A percentile compares a stretch with the other conserved stretches of the same genome.
phyloP scores from a whole-genome alignment of 1,284 basidiomycete species.

The Cutaneotrichosporon spelunceum region DNA sequence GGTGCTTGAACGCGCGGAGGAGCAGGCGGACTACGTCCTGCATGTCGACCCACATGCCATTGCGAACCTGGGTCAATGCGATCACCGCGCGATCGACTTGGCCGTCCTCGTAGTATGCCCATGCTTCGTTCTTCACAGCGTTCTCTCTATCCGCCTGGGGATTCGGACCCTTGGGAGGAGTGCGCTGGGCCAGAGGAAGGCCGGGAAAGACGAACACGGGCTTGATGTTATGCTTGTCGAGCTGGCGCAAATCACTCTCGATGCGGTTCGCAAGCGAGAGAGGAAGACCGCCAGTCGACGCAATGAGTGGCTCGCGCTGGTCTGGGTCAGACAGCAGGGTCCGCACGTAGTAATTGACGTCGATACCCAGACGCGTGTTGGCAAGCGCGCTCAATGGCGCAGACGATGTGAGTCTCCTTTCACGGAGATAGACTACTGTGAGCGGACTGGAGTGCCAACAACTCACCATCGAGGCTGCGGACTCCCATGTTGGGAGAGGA shows the following conservation, averaged over 20 bases:
- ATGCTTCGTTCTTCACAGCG: conserved; percentile 62
- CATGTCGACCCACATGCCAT: conserved; percentile 59
- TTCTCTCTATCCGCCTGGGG: conserved; percentile 53
- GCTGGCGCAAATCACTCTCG: conserved; percentile 81
- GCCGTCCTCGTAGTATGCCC: conserved; percentile 83
- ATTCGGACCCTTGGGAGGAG: conserved; percentile 64
- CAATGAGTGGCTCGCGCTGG: conserved; percentile 79
- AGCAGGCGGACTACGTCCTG: conserved; percentile 92
- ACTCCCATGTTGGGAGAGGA: conserved; percentile 33
- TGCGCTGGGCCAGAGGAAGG: conserved; percentile 57
- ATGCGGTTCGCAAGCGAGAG: conserved; percentile 80
- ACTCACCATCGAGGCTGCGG: conserved; percentile 45
- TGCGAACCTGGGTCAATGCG: conserved; percentile 70
- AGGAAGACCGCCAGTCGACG: conserved; percentile 89
- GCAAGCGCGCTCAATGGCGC: conserved; percentile 77
- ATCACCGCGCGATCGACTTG: conserved; percentile 81
- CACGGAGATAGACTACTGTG: conserved; percentile 68
- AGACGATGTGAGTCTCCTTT: conserved; percentile 81
- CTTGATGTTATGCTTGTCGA: conserved; percentile 90
- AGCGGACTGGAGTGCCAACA: not conserved
- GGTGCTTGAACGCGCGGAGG: conserved; percentile 85
- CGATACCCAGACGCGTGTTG: conserved; percentile 93
- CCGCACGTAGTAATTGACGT: conserved; percentile 86
- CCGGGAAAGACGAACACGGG: conserved; percentile 97
- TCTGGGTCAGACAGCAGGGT: conserved; percentile 71